Evolutionary conservation across 306 rosid species (phyloP), one percentile per base, ranked within the genome.

Genomic region (Castanea sativa): DNA sequence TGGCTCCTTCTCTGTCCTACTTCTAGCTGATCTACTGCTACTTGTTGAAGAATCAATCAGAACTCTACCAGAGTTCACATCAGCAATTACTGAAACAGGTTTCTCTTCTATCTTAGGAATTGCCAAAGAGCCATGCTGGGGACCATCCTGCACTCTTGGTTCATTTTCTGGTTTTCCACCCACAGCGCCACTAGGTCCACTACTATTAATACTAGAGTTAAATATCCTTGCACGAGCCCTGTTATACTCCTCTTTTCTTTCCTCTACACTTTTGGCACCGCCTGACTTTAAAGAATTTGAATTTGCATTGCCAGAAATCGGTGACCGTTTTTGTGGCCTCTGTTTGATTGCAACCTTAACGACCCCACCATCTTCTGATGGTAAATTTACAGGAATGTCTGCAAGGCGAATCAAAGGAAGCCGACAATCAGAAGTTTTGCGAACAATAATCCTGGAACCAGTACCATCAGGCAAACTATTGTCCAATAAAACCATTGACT

Each of bases 211-310:
- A 72, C 89, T 85, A 0, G 92, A 93, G 80, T 85, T 93, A 81
- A 95, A 95, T 77, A 95, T 95, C 82, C 99, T 91, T 21, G 98
- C 99, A 64, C 99, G 99, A 35, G 99, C 99, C 83, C 86, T 93
- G 58, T 90, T 93, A 82, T 95, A 95, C 83, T 95, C 99, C 84
- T 95, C 99, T 84, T 95, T 95, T 83, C 99, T 90, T 83, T 95
- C 99, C 76, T 95, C 99, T 76, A 95, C 98, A 82, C 98, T 95
- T 85, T 87, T 95, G n/a, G 97, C 82, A 78, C 74, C 82, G 60
- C 71, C 84, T 27, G 85, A 13, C 82, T 89, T 95, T 30, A 45
- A 21, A 0, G 96, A 87, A 81, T 83, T 87, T 77, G 97, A 81
- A 79, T 82, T 87, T 53, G 32, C 88, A 88, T 52, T 77, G 69